Evolutionary conservation across 768 basidiomycete species (phyloP).

Genomic region (Erythrobasidium yunnanense): DNA sequence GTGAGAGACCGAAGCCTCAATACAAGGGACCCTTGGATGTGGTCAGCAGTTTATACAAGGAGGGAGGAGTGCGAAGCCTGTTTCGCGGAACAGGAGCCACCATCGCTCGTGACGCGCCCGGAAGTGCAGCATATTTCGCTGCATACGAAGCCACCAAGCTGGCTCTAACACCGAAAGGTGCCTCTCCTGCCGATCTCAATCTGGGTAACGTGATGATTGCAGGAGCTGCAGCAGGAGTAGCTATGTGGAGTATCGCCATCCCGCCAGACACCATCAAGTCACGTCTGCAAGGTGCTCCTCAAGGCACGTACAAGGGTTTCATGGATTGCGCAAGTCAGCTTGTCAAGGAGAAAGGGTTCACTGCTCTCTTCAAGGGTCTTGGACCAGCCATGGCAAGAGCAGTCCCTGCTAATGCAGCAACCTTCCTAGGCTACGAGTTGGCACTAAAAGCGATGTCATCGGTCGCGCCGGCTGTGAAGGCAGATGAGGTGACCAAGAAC

Average conservation of each 20-base stretch:
- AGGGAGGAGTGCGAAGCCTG: slow-evolving; percentile 82
- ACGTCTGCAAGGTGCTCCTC: slow-evolving; percentile 87
- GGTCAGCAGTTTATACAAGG: slow-evolving; percentile 74
- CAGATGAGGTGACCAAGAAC: neutral
- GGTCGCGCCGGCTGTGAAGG: neutral
- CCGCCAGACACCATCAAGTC: slow-evolving; percentile 88
- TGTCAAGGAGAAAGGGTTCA: slow-evolving; percentile 72
- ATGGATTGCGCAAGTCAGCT: slow-evolving; percentile 86
- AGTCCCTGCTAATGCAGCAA: slow-evolving; percentile 23
- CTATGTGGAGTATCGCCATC: slow-evolving; percentile 96
- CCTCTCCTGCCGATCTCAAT: slow-evolving; percentile 69
- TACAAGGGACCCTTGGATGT: slow-evolving; percentile 91
- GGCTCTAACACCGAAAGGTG: slow-evolving; percentile 64
- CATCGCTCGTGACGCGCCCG: slow-evolving; percentile 85
- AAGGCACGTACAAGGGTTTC: slow-evolving; percentile 89
- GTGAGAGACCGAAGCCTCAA: slow-evolving; percentile 62
- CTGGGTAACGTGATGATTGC: slow-evolving; percentile 77
- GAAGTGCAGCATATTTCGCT: slow-evolving; percentile 96
- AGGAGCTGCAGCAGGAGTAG: slow-evolving; percentile 86
- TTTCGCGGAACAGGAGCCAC: slow-evolving; percentile 91
- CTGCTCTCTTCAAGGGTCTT: slow-evolving; percentile 90
- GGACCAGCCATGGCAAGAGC: slow-evolving; percentile 56
- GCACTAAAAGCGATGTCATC: slow-evolving; percentile 5
- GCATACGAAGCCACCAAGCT: slow-evolving; percentile 92
- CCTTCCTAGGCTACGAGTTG: slow-evolving; percentile 22